Evolutionary conservation across 345 rosid genomes (phyloP).

Genomic region (Psidium friedrichsthalianum): DNA sequence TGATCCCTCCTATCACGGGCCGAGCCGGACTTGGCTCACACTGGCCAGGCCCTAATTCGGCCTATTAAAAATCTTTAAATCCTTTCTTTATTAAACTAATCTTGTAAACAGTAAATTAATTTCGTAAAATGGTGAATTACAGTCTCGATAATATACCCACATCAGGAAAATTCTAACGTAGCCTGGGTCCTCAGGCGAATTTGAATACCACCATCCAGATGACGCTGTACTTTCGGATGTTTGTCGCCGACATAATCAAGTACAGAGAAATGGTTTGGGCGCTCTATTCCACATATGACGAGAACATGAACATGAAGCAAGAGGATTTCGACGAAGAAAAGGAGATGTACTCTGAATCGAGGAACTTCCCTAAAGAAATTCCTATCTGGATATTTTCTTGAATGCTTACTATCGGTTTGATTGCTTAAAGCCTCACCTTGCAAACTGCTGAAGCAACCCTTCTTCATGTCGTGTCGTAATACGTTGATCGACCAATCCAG

Average conservation of each 20-base stretch:
- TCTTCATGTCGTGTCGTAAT: neutral
- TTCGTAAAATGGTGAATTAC: too few relatives aligned
- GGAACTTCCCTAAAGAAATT: neutral
- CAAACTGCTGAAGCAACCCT: neutral
- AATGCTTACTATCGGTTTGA: slow-evolving; percentile 2
- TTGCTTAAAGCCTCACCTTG: slow-evolving; percentile 1
- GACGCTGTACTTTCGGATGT: slow-evolving; percentile 1
- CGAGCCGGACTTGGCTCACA: too few relatives aligned
- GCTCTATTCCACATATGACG: neutral
- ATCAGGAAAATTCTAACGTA: too few relatives aligned
- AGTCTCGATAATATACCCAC: too few relatives aligned
- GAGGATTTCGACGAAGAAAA: neutral
- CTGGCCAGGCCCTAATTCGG: too few relatives aligned
- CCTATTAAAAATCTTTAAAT: too few relatives aligned
- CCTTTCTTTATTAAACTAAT: too few relatives aligned
- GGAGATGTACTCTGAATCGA: neutral
- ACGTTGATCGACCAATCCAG: neutral
- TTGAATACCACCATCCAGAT: neutral
- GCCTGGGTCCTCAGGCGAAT: neutral
- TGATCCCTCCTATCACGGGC: too few relatives aligned
- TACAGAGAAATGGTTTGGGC: slow-evolving; percentile 5
- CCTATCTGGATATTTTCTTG: neutral
- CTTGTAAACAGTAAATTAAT: too few relatives aligned
- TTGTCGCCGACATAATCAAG: slow-evolving; percentile 5
- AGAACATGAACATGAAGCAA: neutral